These are phyloP conservation scores for Diphasiastrum complanatum DNA, from an alignment of 83 land plant genomes.

Conservation along the genomic window DNA sequence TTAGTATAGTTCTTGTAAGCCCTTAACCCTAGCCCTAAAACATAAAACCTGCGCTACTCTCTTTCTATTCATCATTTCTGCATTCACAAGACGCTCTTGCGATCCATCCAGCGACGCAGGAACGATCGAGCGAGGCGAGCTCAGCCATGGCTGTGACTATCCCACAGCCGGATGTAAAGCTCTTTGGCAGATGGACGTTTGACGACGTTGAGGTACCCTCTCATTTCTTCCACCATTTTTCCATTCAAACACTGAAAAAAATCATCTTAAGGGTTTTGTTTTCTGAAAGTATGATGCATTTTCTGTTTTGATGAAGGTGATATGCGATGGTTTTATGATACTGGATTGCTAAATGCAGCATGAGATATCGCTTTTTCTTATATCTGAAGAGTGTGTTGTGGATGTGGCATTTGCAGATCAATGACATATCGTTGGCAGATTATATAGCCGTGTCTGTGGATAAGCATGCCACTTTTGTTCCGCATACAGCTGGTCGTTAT, in stretches of 20 bases:
- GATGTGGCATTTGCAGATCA: constrained; percentile 24
- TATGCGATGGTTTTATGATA: not conserved
- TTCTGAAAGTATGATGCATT: no score
- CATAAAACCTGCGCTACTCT: no score
- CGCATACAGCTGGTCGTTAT: constrained; percentile 74
- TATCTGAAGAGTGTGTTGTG: not conserved
- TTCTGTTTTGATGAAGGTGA: not conserved
- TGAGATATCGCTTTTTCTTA: no score
- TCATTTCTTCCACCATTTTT: not conserved
- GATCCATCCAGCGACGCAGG: no score
- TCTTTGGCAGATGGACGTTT: constrained; percentile 53
- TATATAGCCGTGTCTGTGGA: constrained; percentile 48
- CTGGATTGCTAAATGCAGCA: no score
- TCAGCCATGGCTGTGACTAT: not conserved
- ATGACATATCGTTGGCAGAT: constrained; percentile 52
- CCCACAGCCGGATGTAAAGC: constrained; percentile 42
- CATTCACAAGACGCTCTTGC: no score
- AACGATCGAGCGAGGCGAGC: no score
- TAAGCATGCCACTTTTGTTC: constrained; percentile 60
- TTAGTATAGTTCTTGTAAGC: no score
- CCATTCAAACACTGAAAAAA: no score
- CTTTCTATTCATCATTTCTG: no score
- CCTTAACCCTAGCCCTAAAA: no score
- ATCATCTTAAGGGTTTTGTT: not conserved
- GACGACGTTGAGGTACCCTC: constrained; percentile 43